Conservation (phyloP, 345 rosid genomes). For the Populus tremula region DNA sequence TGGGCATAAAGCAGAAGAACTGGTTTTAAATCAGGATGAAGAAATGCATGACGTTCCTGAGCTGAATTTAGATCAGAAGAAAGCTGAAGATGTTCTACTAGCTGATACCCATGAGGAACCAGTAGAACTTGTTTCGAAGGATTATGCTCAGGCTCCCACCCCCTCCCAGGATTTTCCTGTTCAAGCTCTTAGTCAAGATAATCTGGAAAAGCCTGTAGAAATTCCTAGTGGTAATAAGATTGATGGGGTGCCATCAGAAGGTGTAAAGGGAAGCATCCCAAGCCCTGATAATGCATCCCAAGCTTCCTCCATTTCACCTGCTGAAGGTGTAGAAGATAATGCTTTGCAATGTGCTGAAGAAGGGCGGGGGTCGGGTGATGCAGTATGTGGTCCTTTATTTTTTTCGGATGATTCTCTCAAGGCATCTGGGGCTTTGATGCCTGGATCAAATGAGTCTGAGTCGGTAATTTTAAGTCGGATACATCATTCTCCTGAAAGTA, state of each 20-base stretch:
- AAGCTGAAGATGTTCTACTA: slow-evolving; percentile 22
- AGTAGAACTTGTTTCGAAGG: slow-evolving; percentile 20
- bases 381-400: slow-evolving; percentile 35
- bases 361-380: slow-evolving; percentile 26
- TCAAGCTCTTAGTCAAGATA: slow-evolving; percentile 16
- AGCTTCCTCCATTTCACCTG: not conserved
- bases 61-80: slow-evolving; percentile 15
- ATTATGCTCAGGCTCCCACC: not conserved
- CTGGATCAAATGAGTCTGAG: slow-evolving; percentile 71
- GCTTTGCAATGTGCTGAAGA: slow-evolving; percentile 17
- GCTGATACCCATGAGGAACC: not conserved
- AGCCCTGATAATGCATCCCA: slow-evolving; percentile 10
- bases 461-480: slow-evolving; percentile 85
- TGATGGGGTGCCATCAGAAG: slow-evolving; percentile 29
- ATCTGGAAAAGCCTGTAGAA: slow-evolving; percentile 20
- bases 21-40: slow-evolving; percentile 12
- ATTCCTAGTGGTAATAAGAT: slow-evolving; percentile 15
- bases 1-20: slow-evolving; percentile 17
- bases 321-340: slow-evolving; percentile 19
- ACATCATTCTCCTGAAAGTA: slow-evolving; percentile 95
- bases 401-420: slow-evolving; percentile 38
- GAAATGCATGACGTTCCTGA: slow-evolving; percentile 24
- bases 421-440: slow-evolving; percentile 42
- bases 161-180: slow-evolving; percentile 10
- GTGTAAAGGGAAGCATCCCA: slow-evolving; percentile 2